These are phyloP conservation scores for peach (Prunus persica) DNA, from an alignment of 306 rosid species.

Conservation along the genomic window Prunus_persica_NCBIv2 NC_034010.1:26292001-26292500, in stretches of 20 bases:
- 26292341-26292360: neutral
- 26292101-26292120: conserved; percentile 5
- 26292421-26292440: neutral
- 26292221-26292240: neutral
- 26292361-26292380: neutral
- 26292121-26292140: conserved; percentile 12
- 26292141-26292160: conserved; percentile 17
- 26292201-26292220: neutral
- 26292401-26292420: neutral
- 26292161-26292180: conserved; percentile 16
- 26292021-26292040: too few species aligned
- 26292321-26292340: neutral
- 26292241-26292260: conserved; percentile 1
- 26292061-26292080: too few species aligned
- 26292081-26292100: neutral
- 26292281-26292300: neutral
- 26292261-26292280: neutral
- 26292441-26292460: neutral
- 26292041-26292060: too few species aligned
- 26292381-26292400: neutral
- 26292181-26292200: neutral
- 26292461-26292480: too few species aligned
- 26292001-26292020: too few species aligned
- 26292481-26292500: too few species aligned
- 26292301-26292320: neutral